Conservation (phyloP, 2,329 filamentous ascomycete genomes). For the Colletotrichum lindemuthianum region DNA sequence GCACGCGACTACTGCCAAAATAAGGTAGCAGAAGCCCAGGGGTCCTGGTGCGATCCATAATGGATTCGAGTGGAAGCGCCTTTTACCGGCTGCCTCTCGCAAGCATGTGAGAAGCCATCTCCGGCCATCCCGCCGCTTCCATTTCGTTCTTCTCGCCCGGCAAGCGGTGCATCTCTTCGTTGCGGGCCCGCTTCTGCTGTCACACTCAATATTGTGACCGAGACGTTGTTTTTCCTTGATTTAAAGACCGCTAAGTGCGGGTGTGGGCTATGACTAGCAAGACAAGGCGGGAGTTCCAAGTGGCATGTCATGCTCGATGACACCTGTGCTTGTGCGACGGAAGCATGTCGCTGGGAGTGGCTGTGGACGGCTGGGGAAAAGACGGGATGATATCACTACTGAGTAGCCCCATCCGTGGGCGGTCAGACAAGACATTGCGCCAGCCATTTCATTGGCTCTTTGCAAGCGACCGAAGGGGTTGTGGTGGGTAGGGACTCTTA, state of each 20-base stretch:
- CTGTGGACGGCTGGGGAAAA: conserved; percentile 20
- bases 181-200: conserved; percentile 1
- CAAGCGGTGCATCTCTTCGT: conserved; percentile 3
- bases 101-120: conserved; percentile 35
- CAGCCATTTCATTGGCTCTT: neutral
- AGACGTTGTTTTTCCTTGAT: conserved; percentile 6
- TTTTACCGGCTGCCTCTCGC: conserved; percentile 16
- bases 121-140: conserved; percentile 35
- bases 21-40: conserved; percentile 19
- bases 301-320: conserved; percentile 23
- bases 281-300: conserved; percentile 9
- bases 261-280: conserved; percentile 18
- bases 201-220: neutral
- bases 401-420: conserved; percentile 32
- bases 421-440: conserved; percentile 32
- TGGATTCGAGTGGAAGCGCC: conserved; percentile 3
- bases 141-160: conserved; percentile 26
- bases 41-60: conserved; percentile 11
- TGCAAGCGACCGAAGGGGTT: neutral
- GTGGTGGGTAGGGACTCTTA: no score
- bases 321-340: conserved; percentile 20
- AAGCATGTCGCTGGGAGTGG: conserved; percentile 17
- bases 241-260: conserved; percentile 17
- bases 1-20: conserved; percentile 24
- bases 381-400: conserved; percentile 34